These are phyloP conservation scores for Stephanocyclus meneghinianus DNA, from an alignment of 352 stramenopile species.

Conservation along the genomic window DNA sequence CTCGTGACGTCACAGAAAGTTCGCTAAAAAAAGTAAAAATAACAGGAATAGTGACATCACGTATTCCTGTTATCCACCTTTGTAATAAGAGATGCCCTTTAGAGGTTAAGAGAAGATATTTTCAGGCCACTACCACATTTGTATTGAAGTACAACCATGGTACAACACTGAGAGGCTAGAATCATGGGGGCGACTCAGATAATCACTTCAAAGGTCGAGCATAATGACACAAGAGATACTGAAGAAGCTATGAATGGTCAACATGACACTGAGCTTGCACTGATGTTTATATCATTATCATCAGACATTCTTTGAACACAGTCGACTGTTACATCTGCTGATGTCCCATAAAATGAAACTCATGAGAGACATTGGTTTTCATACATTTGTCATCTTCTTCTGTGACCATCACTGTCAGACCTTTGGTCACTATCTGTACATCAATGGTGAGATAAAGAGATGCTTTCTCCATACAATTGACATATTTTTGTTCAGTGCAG, in stretches of 20 bases:
- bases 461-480: constrained; percentile 10
- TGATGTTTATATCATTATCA: too few relatives aligned
- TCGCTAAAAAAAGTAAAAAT: too few relatives aligned
- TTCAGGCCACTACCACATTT: not conserved
- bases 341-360: constrained; percentile 19
- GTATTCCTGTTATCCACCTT: too few relatives aligned
- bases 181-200: not conserved
- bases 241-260: too few relatives aligned
- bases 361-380: not conserved
- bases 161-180: not conserved
- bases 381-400: constrained; percentile 12
- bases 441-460: constrained; percentile 12
- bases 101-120: not conserved
- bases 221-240: too few relatives aligned
- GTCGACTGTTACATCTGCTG: not conserved
- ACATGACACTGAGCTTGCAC: too few relatives aligned
- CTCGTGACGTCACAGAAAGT: too few relatives aligned
- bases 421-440: constrained; percentile 9
- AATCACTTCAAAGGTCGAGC: too few relatives aligned
- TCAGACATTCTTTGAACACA: not conserved
- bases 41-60: too few relatives aligned
- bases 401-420: constrained; percentile 18
- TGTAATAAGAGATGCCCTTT: too few relatives aligned
- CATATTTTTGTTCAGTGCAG: constrained; percentile 10
- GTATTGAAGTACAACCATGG: not conserved